These are phyloP conservation scores for Komagataea norvegica DNA, from an alignment of 1,139 yeast genomes.

Conservation along the genomic window DNA sequence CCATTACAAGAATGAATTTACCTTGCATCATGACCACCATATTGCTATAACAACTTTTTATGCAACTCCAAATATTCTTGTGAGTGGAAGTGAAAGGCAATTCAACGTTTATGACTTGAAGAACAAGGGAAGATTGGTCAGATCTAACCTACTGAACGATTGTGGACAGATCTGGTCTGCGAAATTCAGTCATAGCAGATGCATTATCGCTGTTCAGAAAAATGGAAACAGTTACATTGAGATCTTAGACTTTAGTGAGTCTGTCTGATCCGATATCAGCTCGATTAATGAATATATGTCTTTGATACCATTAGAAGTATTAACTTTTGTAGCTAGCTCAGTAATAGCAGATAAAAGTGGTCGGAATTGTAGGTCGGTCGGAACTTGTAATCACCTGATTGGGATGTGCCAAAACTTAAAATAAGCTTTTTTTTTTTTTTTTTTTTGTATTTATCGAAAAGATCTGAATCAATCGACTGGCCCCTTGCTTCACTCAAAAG, in stretches of 20 bases:
- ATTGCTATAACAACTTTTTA: constrained; percentile 93
- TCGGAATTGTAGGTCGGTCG: no score
- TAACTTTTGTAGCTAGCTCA: no score
- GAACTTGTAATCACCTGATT: no score
- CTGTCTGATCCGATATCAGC: no score
- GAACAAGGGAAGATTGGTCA: constrained; percentile 61
- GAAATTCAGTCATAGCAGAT: constrained; percentile 72
- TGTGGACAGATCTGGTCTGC: constrained; percentile 95
- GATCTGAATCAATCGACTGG: no score
- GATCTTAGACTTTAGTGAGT: constrained; percentile 67
- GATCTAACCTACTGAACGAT: constrained; percentile 66
- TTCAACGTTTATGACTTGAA: constrained; percentile 81
- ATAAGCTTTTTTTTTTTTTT: constrained; percentile 2
- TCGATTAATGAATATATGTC: no score
- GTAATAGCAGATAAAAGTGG: no score
- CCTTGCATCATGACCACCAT: constrained; percentile 77
- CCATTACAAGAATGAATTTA: constrained; percentile 62
- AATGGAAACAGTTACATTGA: constrained; percentile 68
- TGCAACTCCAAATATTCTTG: constrained; percentile 78
- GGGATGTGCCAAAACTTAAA: constrained; percentile 4
- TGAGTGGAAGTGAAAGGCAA: constrained; percentile 84
- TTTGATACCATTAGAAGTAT: neutral
- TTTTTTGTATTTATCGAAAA: constrained; percentile 8
- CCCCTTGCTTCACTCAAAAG: no score
- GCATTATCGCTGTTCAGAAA: constrained; percentile 87